A percentile compares a stretch with the other conserved stretches of the same genome.
These are phyloP conservation scores for Prunus davidiana DNA, from an alignment of 306 rosid genomes.

Conservation along the genomic window DNA sequence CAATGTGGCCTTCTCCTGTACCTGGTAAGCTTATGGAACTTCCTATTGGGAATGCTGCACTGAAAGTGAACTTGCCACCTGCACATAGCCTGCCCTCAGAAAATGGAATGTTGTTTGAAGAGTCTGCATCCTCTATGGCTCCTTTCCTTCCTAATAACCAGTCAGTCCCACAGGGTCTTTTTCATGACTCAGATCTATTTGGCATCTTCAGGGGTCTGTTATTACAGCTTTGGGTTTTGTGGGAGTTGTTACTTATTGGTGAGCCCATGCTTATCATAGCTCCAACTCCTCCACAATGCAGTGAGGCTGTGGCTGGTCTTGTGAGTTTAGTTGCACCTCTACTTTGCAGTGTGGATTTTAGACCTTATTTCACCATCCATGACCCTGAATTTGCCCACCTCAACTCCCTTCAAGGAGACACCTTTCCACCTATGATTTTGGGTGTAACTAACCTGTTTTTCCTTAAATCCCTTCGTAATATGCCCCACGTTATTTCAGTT, in stretches of 20 bases:
- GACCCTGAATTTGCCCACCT: slow-evolving; percentile 71
- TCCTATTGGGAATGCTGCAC: slow-evolving; percentile 83
- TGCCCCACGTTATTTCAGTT: slow-evolving; percentile 80
- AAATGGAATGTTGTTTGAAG: slow-evolving; percentile 48
- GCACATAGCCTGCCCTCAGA: slow-evolving; percentile 68
- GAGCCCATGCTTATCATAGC: slow-evolving; percentile 87
- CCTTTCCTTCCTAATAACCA: slow-evolving; percentile 75
- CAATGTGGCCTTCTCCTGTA: slow-evolving; percentile 78
- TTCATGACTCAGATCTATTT: slow-evolving; percentile 86
- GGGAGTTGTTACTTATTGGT: slow-evolving; percentile 92
- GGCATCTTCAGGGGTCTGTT: slow-evolving; percentile 74
- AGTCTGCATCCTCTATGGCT: slow-evolving; percentile 68
- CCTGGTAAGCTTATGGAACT: slow-evolving; percentile 90
- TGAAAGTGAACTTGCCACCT: slow-evolving; percentile 88
- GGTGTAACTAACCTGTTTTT: slow-evolving; percentile 95
- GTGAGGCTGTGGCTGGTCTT: slow-evolving; percentile 93
- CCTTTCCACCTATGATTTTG: slow-evolving; percentile 75
- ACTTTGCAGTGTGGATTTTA: slow-evolving; percentile 80
- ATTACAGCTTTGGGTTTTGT: slow-evolving; percentile 90
- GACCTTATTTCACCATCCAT: slow-evolving; percentile 96
- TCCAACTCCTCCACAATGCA: slow-evolving; percentile 94
- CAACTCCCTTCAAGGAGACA: slow-evolving; percentile 64
- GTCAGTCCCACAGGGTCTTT: slow-evolving; percentile 76
- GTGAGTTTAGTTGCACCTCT: slow-evolving; percentile 93
- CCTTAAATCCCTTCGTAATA: slow-evolving; percentile 74